Conservation (phyloP, 1,284 basidiomycete species). For the Ustilago curta region DNA sequence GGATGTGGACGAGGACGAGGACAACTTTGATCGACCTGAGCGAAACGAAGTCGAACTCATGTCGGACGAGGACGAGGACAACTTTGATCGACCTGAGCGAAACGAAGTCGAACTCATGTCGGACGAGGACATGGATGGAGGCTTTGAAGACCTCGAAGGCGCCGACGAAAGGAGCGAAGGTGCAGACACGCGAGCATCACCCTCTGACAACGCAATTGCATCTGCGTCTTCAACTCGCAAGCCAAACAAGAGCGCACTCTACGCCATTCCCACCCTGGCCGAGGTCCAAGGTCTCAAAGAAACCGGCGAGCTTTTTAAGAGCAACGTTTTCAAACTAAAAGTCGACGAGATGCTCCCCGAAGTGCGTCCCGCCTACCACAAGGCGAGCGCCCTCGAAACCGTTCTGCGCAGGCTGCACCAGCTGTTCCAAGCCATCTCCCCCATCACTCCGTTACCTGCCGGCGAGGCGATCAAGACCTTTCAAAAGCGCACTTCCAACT, state of each 20-base stretch:
- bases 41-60: constrained; percentile 42
- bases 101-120: constrained; percentile 52
- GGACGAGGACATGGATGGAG: constrained; percentile 67
- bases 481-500: constrained; percentile 71
- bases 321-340: constrained; percentile 86
- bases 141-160: constrained; percentile 64
- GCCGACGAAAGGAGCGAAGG: constrained; percentile 41
- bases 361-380: constrained; percentile 52
- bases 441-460: constrained; percentile 47
- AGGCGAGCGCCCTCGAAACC: constrained; percentile 57
- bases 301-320: constrained; percentile 82
- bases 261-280: constrained; percentile 73
- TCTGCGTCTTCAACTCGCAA: constrained; percentile 41
- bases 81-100: constrained; percentile 42
- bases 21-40: constrained; percentile 49
- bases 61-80: constrained; percentile 60
- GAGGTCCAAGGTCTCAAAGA: constrained; percentile 83
- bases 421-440: constrained; percentile 42
- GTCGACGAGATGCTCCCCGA: constrained; percentile 71
- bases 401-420: constrained; percentile 62
- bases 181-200: constrained; percentile 10
- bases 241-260: constrained; percentile 64
- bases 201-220: constrained; percentile 2
- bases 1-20: too few relatives aligned
- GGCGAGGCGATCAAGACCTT: constrained; percentile 61